phyloP scores from a whole-genome alignment of 2,329 filamentous ascomycete species.

The Parastagonospora nodorum region DNA sequence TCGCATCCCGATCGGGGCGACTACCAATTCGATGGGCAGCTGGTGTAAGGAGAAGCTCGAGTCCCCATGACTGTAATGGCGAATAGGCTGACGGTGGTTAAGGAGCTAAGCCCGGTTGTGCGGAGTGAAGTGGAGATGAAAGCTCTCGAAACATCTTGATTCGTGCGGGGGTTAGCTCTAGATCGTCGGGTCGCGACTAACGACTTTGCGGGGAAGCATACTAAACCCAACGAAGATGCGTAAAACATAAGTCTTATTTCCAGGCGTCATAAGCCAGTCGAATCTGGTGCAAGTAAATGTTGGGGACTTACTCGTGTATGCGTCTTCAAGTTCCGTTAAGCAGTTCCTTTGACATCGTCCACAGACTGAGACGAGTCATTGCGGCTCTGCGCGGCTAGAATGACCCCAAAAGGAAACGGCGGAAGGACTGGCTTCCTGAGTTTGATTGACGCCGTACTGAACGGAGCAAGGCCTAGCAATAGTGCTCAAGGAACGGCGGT shows the following conservation, averaged over 20 bases:
- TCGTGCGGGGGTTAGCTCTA: slow-evolving; percentile 26
- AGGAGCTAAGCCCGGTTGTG: slow-evolving; percentile 21
- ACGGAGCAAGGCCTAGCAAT: too few relatives aligned
- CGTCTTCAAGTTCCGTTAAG: too few relatives aligned
- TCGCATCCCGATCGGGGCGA: slow-evolving; percentile 3
- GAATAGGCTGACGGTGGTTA: slow-evolving; percentile 4
- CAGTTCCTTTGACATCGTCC: too few relatives aligned
- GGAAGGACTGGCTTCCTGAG: too few relatives aligned
- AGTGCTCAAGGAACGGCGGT: not conserved
- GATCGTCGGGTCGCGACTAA: slow-evolving; percentile 27
- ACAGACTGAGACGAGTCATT: too few relatives aligned
- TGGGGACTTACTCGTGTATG: not conserved
- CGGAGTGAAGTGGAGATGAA: slow-evolving; percentile 34
- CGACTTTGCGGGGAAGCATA: slow-evolving; percentile 38
- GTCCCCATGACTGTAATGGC: not conserved
- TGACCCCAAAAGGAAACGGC: too few relatives aligned
- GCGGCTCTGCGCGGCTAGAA: too few relatives aligned
- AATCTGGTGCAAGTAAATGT: not conserved
- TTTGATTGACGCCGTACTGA: too few relatives aligned
- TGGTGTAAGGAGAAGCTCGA: slow-evolving; percentile 4
- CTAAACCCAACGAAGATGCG: slow-evolving; percentile 14
- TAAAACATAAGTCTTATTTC: slow-evolving; percentile 11
- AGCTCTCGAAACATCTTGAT: slow-evolving; percentile 20
- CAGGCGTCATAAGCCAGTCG: slow-evolving; percentile 20
- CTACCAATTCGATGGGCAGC: slow-evolving; percentile 2